Base-by-base conservation (phyloP, 805 yeast genomes). In the Suhomyces sp. region DNA sequence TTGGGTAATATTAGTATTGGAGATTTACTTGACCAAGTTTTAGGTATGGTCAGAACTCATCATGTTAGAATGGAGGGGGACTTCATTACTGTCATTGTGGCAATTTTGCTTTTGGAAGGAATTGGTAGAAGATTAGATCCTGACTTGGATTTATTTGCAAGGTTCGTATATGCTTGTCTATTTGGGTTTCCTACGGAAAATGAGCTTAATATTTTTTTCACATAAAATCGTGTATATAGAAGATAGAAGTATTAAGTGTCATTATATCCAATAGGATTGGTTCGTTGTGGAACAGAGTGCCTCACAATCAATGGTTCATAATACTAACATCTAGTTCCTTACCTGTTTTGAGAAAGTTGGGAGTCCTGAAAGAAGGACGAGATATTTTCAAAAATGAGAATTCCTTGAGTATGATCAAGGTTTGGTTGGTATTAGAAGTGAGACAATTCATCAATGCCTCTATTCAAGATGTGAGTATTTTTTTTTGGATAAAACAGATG, bases 11-110 rank as follows among this genome's bases (percentile, higher is more conserved):
- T 93, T 10, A 84, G 91, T 23, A 86, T 93, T 43, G 97, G 98
- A 4, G 97, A 90, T 51, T 66, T 93, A 38, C 68, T 93, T 38
- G 93, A 88, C 47, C 83, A 80, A 51, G 90, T 91, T 72, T 70
- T 93, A 39, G 70, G 81, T 3, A 88, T 93, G 97, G 98, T 93
- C 13, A 70, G 98, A 42, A 67, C 70, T 8, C 98, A 93, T 58
- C 99, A 93, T 59, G 98, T 93, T 15, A 74, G 96, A 53, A 85
- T 93, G 95, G 99, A 93, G 54, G 95, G 95, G 5, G 98, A 93
- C 59, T 93, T 93, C 54, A 81, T 93, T 27, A 88, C 95, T 19
- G 96, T 93, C 16, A 83, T 93, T n/a, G 88, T 93, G 20, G 96
- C 98, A 1, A 88, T 93, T 16, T 63, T 93, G 36, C 68, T 93